These are phyloP conservation scores for Rhododendron ovatum DNA, from an alignment of 148 eudicot genomes.

Conservation along the genomic window DNA sequence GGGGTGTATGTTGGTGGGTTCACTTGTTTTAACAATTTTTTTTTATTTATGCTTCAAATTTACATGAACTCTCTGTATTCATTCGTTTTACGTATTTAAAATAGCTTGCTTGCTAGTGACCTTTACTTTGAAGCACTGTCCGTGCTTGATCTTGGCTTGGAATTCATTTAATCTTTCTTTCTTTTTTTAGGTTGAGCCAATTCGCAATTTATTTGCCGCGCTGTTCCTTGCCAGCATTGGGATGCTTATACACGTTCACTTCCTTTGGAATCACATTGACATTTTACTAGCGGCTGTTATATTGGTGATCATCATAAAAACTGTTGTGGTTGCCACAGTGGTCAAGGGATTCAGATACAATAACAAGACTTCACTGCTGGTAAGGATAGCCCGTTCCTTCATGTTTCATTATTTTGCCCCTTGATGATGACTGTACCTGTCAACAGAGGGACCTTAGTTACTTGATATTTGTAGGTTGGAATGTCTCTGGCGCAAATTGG, in stretches of 20 bases:
- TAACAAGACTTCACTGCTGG: constrained; percentile 81
- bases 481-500: constrained; percentile 96
- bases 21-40: neutral
- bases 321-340: constrained; percentile 62
- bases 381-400: constrained; percentile 31
- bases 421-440: neutral
- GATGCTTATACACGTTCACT: constrained; percentile 97
- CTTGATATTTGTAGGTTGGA: constrained; percentile 57
- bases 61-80: neutral
- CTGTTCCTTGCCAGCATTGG: constrained; percentile 98
- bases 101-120: neutral
- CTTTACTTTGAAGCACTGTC: neutral
- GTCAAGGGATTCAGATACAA: constrained; percentile 91
- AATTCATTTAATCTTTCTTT: neutral
- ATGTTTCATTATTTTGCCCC: neutral
- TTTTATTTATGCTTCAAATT: neutral
- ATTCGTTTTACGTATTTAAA: neutral
- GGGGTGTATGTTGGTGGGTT: neutral
- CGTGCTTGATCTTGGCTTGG: neutral
- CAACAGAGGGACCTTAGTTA: neutral
- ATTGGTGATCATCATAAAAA: constrained; percentile 75
- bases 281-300: constrained; percentile 88
- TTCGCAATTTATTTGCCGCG: constrained; percentile 98
- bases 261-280: constrained; percentile 98
- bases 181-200: constrained; percentile 82